These are phyloP conservation scores for Kwoniella shivajii DNA, from an alignment of 1,284 basidiomycete species.

Conservation along the genomic window DNA sequence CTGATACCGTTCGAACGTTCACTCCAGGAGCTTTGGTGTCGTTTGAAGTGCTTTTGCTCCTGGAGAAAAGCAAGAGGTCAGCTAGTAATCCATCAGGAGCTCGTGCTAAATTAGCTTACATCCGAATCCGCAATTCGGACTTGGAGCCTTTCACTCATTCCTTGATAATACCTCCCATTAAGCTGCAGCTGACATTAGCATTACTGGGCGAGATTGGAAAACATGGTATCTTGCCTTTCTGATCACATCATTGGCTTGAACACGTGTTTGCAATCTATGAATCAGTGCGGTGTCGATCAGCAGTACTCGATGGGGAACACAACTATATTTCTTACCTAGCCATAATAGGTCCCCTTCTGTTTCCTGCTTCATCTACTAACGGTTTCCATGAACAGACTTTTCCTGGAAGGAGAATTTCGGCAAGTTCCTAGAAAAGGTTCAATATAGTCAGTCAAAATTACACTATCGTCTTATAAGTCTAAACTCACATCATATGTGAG, in stretches of 20 bases:
- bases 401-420: conserved; percentile 29
- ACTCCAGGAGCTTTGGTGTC: conserved; percentile 7
- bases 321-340: conserved; percentile 27
- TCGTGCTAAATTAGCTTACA: conserved; percentile 23
- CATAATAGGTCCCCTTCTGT: conserved; percentile 40
- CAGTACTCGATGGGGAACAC: not conserved
- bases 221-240: conserved; percentile 21
- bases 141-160: conserved; percentile 33
- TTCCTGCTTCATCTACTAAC: conserved; percentile 34
- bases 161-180: conserved; percentile 28
- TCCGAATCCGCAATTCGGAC: conserved; percentile 48
- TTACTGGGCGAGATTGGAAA: not conserved
- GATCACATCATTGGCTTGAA: conserved; percentile 43
- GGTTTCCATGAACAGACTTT: conserved; percentile 37
- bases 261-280: conserved; percentile 32
- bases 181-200: conserved; percentile 23
- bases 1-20: not conserved
- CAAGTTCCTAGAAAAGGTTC: conserved; percentile 27
- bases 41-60: conserved; percentile 37
- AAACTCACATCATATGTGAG: conserved; percentile 32
- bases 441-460: not conserved
- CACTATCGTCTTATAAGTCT: not conserved
- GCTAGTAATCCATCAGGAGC: not conserved
- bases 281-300: not conserved
- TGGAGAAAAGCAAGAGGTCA: conserved; percentile 2